phyloP scores from a whole-genome alignment of 139 green algal genomes.

The Chlorella vulgaris region DNA sequence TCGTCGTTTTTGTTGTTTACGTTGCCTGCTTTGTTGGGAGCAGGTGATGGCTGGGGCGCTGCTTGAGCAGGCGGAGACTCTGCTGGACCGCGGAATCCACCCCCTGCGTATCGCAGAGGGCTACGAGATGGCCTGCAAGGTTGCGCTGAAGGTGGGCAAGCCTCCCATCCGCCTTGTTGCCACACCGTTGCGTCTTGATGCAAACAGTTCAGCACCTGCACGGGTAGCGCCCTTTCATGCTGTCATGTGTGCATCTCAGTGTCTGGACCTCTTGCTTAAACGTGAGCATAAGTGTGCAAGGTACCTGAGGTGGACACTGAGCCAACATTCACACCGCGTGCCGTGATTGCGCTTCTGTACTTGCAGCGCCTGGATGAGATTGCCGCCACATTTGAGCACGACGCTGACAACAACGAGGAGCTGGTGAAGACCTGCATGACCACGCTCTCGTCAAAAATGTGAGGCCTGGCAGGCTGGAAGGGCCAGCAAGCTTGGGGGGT shows the following conservation, averaged over 20 bases:
- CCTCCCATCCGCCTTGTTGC: not conserved
- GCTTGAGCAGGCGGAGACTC: conserved; percentile 86
- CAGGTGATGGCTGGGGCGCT: conserved; percentile 60
- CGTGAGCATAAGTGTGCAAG: too few relatives aligned
- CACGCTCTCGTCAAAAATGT: conserved; percentile 99
- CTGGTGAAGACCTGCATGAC: conserved; percentile 99
- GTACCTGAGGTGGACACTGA: too few relatives aligned
- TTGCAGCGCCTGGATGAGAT: conserved; percentile 66
- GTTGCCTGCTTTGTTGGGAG: not conserved
- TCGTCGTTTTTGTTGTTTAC: too few relatives aligned
- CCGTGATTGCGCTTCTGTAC: too few relatives aligned
- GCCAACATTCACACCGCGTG: not conserved
- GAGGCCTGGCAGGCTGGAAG: conserved; percentile 34
- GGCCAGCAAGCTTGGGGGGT: not conserved
- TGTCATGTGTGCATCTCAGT: too few relatives aligned
- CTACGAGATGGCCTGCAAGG: conserved; percentile 97
- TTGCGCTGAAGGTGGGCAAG: conserved; percentile 62
- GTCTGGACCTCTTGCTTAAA: too few relatives aligned
- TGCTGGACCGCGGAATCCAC: conserved; percentile 99
- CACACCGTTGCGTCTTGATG: too few relatives aligned
- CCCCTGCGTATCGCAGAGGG: conserved; percentile 95
- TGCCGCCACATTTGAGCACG: conserved; percentile 86
- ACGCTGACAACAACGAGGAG: conserved; percentile 83
- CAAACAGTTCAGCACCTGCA: too few relatives aligned
- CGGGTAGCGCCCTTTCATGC: too few relatives aligned